Evolutionary conservation across 139 green algal species (phyloP).

Genomic region (Penium margaritaceum): DNA sequence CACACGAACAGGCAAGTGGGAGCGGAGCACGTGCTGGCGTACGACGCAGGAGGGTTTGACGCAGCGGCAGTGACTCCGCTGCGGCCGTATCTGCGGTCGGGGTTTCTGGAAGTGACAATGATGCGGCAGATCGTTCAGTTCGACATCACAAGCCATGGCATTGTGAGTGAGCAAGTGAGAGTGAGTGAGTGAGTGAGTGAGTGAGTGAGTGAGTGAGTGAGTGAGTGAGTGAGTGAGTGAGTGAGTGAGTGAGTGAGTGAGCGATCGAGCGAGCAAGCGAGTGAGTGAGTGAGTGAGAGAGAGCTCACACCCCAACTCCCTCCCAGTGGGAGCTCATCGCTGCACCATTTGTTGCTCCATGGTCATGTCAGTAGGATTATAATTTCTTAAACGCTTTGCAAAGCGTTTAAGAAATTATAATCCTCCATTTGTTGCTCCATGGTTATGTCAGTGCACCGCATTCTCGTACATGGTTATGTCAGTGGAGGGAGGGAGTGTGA

Average conservation of each 20-base stretch:
- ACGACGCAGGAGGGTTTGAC: slow-evolving; percentile 5
- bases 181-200: neutral
- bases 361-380: no score
- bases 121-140: slow-evolving; percentile 4
- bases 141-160: neutral
- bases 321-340: no score
- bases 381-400: no score
- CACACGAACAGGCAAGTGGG: neutral
- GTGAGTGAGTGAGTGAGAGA: neutral
- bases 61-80: neutral
- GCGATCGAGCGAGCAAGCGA: neutral
- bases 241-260: neutral
- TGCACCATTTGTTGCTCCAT: no score
- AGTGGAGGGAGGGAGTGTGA: no score
- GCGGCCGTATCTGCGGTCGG: neutral
- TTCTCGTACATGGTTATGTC: no score
- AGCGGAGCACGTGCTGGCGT: neutral
- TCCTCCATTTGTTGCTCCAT: no score
- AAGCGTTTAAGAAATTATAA: no score
- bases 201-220: neutral
- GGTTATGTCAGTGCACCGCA: no score
- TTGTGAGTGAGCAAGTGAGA: neutral
- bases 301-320: neutral
- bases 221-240: neutral
- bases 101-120: neutral